Conservation (phyloP, 768 basidiomycete species). For the Suillus brevipes region DNA sequence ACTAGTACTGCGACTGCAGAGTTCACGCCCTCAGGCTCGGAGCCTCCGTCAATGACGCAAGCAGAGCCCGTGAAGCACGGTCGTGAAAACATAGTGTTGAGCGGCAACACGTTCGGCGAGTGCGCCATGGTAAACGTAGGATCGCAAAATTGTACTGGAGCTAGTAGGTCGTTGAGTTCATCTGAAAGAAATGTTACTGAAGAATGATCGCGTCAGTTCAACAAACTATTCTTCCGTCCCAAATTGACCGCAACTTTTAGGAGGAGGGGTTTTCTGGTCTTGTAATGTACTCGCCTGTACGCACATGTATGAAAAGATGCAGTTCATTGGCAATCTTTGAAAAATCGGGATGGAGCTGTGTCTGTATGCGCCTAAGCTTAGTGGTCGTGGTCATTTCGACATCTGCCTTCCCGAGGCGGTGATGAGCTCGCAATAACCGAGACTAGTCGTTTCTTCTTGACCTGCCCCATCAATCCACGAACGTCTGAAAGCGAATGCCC, state of each 20-base stretch:
- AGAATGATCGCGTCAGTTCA: neutral
- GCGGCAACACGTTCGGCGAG: neutral
- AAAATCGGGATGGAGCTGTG: neutral
- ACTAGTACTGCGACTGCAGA: neutral
- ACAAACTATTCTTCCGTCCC: neutral
- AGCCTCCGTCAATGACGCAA: neutral
- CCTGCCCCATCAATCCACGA: too few relatives aligned
- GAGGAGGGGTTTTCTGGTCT: neutral
- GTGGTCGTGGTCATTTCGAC: neutral
- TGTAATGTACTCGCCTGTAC: neutral
- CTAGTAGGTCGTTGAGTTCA: neutral
- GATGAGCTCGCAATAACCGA: neutral
- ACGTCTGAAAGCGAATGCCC: too few relatives aligned
- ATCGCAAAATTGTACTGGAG: neutral
- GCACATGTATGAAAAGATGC: neutral
- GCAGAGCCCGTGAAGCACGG: neutral
- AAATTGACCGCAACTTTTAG: neutral
- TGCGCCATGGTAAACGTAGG: neutral
- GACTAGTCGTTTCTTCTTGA: too few relatives aligned
- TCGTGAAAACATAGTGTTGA: neutral
- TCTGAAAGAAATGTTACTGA: neutral
- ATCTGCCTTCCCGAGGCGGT: neutral
- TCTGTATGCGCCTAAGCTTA: neutral
- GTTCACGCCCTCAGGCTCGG: too few relatives aligned
- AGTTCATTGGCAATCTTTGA: neutral